Conservation (phyloP, 805 yeast species). For the Komagataella populi region DNA sequence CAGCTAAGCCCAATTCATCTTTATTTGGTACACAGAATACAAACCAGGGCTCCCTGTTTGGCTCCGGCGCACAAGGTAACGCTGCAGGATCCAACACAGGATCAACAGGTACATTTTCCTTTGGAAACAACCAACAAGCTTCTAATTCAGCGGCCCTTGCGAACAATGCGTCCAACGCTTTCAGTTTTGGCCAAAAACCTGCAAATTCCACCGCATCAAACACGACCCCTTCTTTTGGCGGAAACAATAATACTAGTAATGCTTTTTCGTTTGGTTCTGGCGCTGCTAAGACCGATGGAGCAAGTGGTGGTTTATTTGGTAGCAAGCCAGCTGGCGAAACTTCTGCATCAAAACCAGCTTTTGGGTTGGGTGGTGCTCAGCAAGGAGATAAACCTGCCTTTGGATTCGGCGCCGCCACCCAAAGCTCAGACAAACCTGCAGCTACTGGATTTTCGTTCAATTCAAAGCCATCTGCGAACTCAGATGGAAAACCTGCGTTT, state of each 20-base stretch:
- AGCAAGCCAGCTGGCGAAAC: background rate
- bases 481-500: background rate
- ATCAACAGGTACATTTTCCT: background rate
- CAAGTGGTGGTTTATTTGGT: background rate
- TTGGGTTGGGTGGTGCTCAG: background rate
- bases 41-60: background rate
- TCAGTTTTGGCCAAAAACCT: conserved; percentile 1
- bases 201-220: conserved; percentile 2
- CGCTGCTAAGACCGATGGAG: background rate
- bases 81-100: background rate
- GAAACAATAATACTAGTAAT: background rate
- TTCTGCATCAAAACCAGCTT: background rate
- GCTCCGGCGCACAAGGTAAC: background rate
- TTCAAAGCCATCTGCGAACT: conserved; percentile 2
- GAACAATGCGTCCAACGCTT: background rate
- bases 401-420: background rate
- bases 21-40: background rate
- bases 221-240: conserved; percentile 8
- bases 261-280: background rate
- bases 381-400: background rate
- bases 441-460: conserved; percentile 5
- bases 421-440: conserved; percentile 1
- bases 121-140: background rate
- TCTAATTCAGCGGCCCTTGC: background rate
- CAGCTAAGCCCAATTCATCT: background rate